A percentile compares a stretch with the other conserved stretches of the same genome.
phyloP scores from a whole-genome alignment of 192 early-diverging fungal species.

The Gonapodya sp. region DNA sequence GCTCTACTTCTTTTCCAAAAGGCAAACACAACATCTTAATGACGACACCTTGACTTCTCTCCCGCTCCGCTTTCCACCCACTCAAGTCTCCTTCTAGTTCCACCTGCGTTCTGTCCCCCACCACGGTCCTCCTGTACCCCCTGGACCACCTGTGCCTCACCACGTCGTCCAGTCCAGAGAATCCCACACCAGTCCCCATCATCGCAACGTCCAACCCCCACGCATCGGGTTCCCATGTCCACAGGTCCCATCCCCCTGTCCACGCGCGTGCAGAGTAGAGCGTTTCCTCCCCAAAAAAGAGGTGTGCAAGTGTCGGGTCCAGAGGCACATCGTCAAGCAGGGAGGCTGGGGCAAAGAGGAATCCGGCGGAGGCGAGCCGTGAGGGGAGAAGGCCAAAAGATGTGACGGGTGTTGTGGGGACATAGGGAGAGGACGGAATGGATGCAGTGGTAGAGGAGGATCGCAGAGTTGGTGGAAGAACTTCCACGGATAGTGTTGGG shows the following conservation, averaged over 20 bases:
- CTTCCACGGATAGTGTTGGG: neutral
- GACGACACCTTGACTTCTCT: neutral
- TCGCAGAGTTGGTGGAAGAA: neutral
- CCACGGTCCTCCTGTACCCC: neutral
- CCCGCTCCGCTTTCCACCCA: neutral
- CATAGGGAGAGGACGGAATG: too few species aligned
- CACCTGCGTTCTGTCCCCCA: neutral
- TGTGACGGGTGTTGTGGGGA: neutral
- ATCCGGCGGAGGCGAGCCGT: neutral
- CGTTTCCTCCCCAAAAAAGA: neutral
- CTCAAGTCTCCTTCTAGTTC: neutral
- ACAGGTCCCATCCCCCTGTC: neutral
- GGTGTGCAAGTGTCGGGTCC: neutral
- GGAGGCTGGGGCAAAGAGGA: neutral
- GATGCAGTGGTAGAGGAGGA: too few species aligned
- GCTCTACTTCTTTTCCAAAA: neutral
- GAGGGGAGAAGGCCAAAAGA: neutral
- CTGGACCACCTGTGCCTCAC: neutral
- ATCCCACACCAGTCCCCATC: too few species aligned
- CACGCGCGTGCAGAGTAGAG: neutral
- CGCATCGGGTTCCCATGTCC: neutral
- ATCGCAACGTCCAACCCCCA: neutral
- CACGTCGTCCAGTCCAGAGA: neutral
- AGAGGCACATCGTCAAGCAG: neutral
- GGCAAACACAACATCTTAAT: neutral